Evolutionary conservation across 78 protist species (phyloP), one percentile per base, ranked within the genome.

Genomic region (Polysphondylium violaceum): DNA sequence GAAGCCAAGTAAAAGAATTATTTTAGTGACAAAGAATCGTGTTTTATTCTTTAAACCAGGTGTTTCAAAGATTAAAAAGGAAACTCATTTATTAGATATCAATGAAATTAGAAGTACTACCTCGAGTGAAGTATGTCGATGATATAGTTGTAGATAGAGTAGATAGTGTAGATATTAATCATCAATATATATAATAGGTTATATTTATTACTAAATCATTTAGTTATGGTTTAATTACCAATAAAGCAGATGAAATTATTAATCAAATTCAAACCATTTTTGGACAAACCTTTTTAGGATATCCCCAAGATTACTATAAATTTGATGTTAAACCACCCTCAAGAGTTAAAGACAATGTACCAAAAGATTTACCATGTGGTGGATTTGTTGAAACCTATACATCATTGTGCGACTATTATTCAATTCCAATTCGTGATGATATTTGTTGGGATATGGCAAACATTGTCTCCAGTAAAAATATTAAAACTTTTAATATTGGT

Each of bases 371-470:
- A 21, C 91, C 92, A 76, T 92, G 95, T 59, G 95, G 90, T 50
- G 95, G 95, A 9, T 92, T 78, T 67, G 78, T 92, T 55, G 83
- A 71, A 44, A 53, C 86, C n/a, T 92, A 79, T 41, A 8, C 23
- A 29, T 76, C 92, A 23, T 17, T 71, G 9, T 92, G 91, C 27
- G 77, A 92, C 58, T 64, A 56, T n/a, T 50, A 33, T 1, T 3
- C 7, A 19, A 61, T 51, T 12, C 94, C 94, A 40, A 19, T 56
- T 4, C 76, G 89, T 41, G 87, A 27, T 29, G 95, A 92, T 63
- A 83, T 92, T 35, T 77, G 86, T 53, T 92, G 92, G 92, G 95
- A 92, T 56, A 72, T 92, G 86, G 59, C 81, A 25, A 73, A 92
- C 63, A 86, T 92, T 25, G 63, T 74, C 5, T 63, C 79, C 0